Evolutionary conservation across 2,329 filamentous ascomycete genomes (phyloP).

Genomic region (Colletotrichum sp.): DNA sequence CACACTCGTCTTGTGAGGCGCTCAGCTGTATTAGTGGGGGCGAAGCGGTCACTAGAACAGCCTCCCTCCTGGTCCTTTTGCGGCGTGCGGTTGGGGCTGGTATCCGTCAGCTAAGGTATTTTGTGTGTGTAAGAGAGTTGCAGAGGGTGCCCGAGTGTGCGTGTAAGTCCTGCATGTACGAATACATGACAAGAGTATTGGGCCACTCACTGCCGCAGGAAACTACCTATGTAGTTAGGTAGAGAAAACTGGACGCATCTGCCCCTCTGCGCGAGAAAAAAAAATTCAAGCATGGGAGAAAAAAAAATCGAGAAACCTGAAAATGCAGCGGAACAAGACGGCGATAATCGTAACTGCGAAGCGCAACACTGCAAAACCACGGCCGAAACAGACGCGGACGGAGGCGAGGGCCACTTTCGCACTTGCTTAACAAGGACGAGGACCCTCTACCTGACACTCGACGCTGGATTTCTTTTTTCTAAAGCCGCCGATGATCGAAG

Average conservation of each 20-base stretch:
- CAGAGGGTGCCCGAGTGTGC: not conserved
- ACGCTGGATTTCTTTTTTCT: not conserved
- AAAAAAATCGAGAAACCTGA: not conserved
- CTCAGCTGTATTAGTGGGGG: slow-evolving; percentile 13
- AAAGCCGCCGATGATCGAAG: not conserved
- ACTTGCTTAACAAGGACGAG: not conserved
- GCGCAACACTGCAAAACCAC: not conserved
- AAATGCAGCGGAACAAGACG: not conserved
- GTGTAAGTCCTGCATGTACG: not conserved
- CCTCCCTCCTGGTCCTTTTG: not conserved
- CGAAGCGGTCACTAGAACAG: slow-evolving; percentile 17
- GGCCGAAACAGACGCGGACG: slow-evolving; percentile 7
- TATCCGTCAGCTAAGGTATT: slow-evolving; percentile 8
- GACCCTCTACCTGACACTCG: not conserved
- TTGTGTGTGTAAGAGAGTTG: not conserved
- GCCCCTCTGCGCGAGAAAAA: not conserved
- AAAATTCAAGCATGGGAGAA: not conserved
- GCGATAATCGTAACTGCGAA: slow-evolving; percentile 17
- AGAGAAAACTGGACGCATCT: not conserved
- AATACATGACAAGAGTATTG: not conserved
- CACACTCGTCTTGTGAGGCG: not conserved
- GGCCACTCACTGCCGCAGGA: not conserved
- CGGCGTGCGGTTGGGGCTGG: slow-evolving; percentile 1
- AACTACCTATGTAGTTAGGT: not conserved
- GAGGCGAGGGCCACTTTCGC: not conserved